Conservation (phyloP, 139 green algal genomes). For the Chlorella sp. region DNA sequence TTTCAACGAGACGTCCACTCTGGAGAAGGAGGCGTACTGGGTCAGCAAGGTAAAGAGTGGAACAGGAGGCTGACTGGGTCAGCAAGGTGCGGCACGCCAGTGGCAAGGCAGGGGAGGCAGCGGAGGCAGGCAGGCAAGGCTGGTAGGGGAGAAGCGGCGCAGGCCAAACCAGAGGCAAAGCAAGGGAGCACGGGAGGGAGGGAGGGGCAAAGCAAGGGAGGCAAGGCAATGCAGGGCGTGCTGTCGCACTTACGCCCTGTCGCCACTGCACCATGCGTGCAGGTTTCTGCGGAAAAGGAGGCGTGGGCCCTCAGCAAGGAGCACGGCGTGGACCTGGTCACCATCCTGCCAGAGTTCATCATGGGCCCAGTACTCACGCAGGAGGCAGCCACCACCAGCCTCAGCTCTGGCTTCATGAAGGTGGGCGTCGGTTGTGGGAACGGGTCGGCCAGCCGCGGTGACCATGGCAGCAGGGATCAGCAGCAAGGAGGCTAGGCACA, state of each 20-base stretch:
- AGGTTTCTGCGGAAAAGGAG: constrained; percentile 52
- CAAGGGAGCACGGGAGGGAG: too few species aligned
- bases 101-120: too few species aligned
- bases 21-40: constrained; percentile 63
- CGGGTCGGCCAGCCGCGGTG: neutral
- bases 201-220: too few species aligned
- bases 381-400: neutral
- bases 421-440: neutral
- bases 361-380: constrained; percentile 49
- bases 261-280: too few species aligned
- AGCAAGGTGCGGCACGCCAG: neutral
- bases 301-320: constrained; percentile 53
- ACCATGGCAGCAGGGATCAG: too few species aligned
- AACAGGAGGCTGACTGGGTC: neutral
- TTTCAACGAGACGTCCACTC: constrained; percentile 58
- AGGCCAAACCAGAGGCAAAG: too few species aligned
- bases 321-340: constrained; percentile 53
- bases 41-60: constrained; percentile 54
- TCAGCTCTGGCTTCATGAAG: constrained; percentile 16
- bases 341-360: constrained; percentile 69
- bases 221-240: too few species aligned
- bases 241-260: too few species aligned
- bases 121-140: too few species aligned
- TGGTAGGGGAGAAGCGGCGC: too few species aligned
- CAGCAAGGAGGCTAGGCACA: too few species aligned